Conservation (phyloP, 495 filamentous ascomycete species). For the Xylaria scruposa region DNA sequence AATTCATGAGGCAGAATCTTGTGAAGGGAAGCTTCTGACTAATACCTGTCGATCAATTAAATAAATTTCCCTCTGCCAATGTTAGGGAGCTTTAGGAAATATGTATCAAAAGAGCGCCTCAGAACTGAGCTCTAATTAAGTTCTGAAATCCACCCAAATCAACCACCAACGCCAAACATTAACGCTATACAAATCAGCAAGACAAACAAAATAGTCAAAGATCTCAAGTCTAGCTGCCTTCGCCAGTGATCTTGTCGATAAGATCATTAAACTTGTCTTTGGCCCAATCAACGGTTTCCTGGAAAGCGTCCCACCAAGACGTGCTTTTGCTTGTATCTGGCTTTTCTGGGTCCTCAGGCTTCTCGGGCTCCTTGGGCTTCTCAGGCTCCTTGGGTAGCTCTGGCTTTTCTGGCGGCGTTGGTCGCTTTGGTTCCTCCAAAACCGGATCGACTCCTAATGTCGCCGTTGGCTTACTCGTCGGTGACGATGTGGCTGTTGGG, state of each 20-base stretch:
- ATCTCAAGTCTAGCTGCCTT: neutral
- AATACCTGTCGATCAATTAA: neutral
- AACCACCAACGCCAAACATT: constrained; percentile 14
- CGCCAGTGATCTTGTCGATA: constrained; percentile 44
- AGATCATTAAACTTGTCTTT: constrained; percentile 52
- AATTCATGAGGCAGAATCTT: neutral
- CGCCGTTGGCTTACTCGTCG: constrained; percentile 20
- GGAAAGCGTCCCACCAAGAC: constrained; percentile 39
- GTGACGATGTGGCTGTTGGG: constrained; percentile 24
- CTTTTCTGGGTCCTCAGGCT: constrained; percentile 23
- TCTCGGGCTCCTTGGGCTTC: neutral
- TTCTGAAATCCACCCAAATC: neutral
- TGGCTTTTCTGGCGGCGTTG: constrained; percentile 2
- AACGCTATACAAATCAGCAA: constrained; percentile 16
- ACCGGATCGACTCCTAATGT: neutral
- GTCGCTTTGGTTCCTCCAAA: neutral
- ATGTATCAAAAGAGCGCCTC: neutral
- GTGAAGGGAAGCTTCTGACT: neutral
- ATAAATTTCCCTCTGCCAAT: neutral
- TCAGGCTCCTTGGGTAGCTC: constrained; percentile 23
- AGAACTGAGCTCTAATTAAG: neutral
- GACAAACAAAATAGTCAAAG: neutral
- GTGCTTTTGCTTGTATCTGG: constrained; percentile 30
- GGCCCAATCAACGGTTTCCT: constrained; percentile 50
- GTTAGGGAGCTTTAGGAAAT: neutral